phyloP scores from a whole-genome alignment of 2,329 filamentous ascomycete species.

The Penicillium expansum region DNA sequence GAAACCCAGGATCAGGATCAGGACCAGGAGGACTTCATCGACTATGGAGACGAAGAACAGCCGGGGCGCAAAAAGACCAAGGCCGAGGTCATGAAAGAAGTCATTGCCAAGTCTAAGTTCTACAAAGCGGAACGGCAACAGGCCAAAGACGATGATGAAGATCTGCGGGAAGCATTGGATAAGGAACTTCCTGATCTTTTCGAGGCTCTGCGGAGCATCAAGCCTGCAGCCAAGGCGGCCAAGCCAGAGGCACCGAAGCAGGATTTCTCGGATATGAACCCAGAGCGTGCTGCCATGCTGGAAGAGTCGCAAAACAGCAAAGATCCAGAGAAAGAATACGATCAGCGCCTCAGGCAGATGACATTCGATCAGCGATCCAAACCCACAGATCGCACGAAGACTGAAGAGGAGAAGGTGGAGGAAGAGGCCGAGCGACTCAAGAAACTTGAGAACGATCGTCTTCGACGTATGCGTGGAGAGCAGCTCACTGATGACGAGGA shows the following conservation, averaged over 20 bases:
- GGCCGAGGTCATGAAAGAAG: slow-evolving; percentile 95
- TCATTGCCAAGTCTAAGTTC: slow-evolving; percentile 94
- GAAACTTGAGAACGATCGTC: slow-evolving; percentile 76
- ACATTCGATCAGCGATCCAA: slow-evolving; percentile 80
- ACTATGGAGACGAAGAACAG: slow-evolving; percentile 54
- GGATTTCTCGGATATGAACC: slow-evolving; percentile 56
- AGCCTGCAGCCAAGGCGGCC: slow-evolving; percentile 53
- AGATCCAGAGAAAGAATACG: slow-evolving; percentile 81
- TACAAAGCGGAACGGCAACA: slow-evolving; percentile 94
- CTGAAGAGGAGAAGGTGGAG: slow-evolving; percentile 76
- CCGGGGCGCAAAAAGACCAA: slow-evolving; percentile 91
- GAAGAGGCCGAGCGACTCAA: slow-evolving; percentile 75
- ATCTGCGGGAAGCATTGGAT: slow-evolving; percentile 78
- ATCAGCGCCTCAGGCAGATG: slow-evolving; percentile 76
- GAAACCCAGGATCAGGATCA: slow-evolving; percentile 38
- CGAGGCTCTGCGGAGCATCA: slow-evolving; percentile 62
- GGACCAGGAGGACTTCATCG: slow-evolving; percentile 38
- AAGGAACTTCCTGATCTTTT: slow-evolving; percentile 77
- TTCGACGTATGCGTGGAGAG: slow-evolving; percentile 84
- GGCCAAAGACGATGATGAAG: slow-evolving; percentile 88
- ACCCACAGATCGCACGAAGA: slow-evolving; percentile 85
- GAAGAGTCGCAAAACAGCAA: slow-evolving; percentile 62
- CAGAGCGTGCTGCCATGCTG: slow-evolving; percentile 60
- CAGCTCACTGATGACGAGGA: slow-evolving; percentile 62
- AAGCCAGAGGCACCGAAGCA: slow-evolving; percentile 48